A percentile compares a stretch with the other conserved stretches of the same genome.
phyloP scores from a whole-genome alignment of 2,329 filamentous ascomycete species.

The Penicillium italicum region DNA sequence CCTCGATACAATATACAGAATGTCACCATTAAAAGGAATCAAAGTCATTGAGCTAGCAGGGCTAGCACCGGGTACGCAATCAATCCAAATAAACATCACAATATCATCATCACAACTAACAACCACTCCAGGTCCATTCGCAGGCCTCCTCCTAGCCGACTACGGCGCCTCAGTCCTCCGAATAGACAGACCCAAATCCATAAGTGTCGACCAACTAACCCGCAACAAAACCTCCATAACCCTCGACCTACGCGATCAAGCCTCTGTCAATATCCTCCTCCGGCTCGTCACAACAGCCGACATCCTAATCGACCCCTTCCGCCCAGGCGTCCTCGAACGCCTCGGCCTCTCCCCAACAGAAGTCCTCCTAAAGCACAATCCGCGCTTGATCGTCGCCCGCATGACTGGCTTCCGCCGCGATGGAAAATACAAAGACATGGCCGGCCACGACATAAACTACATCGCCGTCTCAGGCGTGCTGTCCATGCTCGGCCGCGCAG shows the following conservation, averaged over 20 bases:
- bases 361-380: slow-evolving; percentile 64
- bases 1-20: slow-evolving; percentile 2
- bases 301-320: slow-evolving; percentile 88
- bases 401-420: slow-evolving; percentile 89
- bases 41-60: slow-evolving; percentile 66
- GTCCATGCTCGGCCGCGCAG: slow-evolving; percentile 66
- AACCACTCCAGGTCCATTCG: slow-evolving; percentile 67
- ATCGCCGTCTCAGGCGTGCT: slow-evolving; percentile 82
- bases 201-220: slow-evolving; percentile 68
- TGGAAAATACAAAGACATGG: slow-evolving; percentile 81
- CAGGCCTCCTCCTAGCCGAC: slow-evolving; percentile 83
- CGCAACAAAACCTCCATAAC: slow-evolving; percentile 77
- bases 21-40: slow-evolving; percentile 50
- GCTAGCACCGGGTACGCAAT: slow-evolving; percentile 57
- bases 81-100: neutral
- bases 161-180: slow-evolving; percentile 84
- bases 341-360: slow-evolving; percentile 69
- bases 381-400: slow-evolving; percentile 72
- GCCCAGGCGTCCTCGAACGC: slow-evolving; percentile 83
- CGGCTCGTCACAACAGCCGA: slow-evolving; percentile 63
- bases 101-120: neutral
- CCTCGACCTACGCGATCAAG: slow-evolving; percentile 69
- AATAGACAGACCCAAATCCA: slow-evolving; percentile 62
- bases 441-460: slow-evolving; percentile 95
- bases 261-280: slow-evolving; percentile 64